Percentiles rank a stretch among this genome's conserved stretches.
Conservation (phyloP, 31 red algal genomes). For the Asparagopsis taxiformis region DNA sequence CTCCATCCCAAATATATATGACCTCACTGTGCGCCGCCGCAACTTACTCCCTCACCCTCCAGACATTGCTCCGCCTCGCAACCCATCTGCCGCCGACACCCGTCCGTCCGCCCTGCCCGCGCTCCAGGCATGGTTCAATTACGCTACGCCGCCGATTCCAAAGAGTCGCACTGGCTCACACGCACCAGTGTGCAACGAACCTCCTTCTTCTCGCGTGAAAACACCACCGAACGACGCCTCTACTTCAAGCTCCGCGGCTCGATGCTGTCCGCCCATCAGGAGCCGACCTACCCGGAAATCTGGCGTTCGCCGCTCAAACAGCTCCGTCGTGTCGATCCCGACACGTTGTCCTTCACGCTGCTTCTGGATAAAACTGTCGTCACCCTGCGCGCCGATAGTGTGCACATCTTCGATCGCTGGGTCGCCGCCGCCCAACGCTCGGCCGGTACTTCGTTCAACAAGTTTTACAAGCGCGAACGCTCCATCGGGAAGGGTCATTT, state of each 20-base stretch:
- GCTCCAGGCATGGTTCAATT: conserved; percentile 40
- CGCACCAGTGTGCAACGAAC: conserved; percentile 4
- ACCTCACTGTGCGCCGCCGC: too few species aligned
- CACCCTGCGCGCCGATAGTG: conserved; percentile 17
- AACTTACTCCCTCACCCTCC: too few species aligned
- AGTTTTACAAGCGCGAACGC: conserved; percentile 76
- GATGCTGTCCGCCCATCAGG: conserved; percentile 59
- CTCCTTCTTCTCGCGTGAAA: conserved; percentile 14
- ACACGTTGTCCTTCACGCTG: conserved; percentile 12
- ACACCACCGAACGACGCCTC: conserved; percentile 36
- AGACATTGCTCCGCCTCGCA: too few species aligned
- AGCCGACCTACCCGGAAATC: conserved; percentile 70
- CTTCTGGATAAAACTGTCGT: conserved; percentile 32
- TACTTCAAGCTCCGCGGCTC: conserved; percentile 76
- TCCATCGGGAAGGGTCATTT: conserved; percentile 79
- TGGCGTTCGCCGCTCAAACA: conserved; percentile 65
- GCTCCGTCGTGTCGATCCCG: conserved; percentile 24
- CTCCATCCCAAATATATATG: too few species aligned
- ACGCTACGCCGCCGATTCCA: conserved; percentile 70
- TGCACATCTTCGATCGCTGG: conserved; percentile 31
- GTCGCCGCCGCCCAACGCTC: conserved; percentile 32
- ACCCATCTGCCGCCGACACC: too few species aligned
- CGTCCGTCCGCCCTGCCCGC: too few species aligned
- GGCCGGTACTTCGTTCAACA: conserved; percentile 51
- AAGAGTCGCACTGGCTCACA: conserved; percentile 70